Conservation (phyloP, 495 filamentous ascomycete genomes). For the Rhypophila decipiens region DNA sequence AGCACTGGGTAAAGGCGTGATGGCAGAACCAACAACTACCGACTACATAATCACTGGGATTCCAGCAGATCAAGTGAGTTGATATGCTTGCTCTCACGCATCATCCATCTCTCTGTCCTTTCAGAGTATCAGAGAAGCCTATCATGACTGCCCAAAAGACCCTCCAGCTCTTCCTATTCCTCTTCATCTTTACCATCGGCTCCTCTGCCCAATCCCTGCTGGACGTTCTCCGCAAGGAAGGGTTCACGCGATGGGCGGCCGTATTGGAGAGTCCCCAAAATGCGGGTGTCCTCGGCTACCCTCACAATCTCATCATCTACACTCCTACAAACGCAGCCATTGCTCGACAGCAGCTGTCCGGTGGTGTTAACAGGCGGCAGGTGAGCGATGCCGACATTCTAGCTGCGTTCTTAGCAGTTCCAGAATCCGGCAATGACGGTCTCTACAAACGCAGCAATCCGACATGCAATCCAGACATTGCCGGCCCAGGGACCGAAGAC, state of each 20-base stretch:
- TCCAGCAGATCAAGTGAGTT: too few species aligned
- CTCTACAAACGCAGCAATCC: neutral
- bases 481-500: conserved; percentile 1
- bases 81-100: too few species aligned
- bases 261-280: neutral
- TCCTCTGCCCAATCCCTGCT: conserved; percentile 7
- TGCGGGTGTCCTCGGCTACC: neutral
- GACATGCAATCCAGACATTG: neutral
- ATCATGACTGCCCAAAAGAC: neutral
- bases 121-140: too few species aligned
- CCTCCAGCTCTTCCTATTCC: neutral
- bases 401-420: too few species aligned
- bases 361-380: too few species aligned
- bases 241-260: conserved; percentile 4
- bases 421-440: neutral
- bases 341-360: neutral
- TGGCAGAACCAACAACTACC: too few species aligned
- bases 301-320: neutral
- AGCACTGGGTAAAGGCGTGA: too few species aligned
- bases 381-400: neutral
- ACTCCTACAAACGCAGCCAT: neutral
- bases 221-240: conserved; percentile 2
- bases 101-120: neutral
- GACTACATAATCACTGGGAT: too few species aligned
- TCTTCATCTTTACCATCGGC: conserved; percentile 1